Evolutionary conservation across 148 eudicot species (phyloP), one percentile per base, ranked within the genome.

Genomic region (Agrostemma githago): DNA sequence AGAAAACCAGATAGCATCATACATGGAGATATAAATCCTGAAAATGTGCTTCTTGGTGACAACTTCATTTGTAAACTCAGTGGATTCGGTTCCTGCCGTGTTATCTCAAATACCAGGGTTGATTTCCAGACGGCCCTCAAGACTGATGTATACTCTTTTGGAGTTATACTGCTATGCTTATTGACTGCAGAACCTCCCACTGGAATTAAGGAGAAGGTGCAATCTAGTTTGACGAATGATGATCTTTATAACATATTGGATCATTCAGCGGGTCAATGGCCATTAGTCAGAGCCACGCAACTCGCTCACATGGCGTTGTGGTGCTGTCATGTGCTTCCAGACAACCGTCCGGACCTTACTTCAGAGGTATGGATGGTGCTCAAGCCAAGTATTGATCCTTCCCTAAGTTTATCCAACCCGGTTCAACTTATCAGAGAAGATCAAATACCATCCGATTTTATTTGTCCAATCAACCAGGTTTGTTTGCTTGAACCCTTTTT

Each of bases 231-330:
- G 34, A 83, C 78, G 61, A 80, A 78, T 7, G 93, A 83, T 69
- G 79, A 78, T 66, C 78, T 94, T 51, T 76, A 80, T 15, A 62
- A 71, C 62, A 34, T 89, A 56, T 70, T 94, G 74, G 97, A 94
- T 74, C 74, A 82, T 4, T 85, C 92, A 20, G 97, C 96, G 72
- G 98, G 98, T 21, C 90, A 89, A 62, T 94, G 97, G 97, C 97
- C 97, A 19, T 89, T 87, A 82, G 86, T 89, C 43, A 90, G 84
- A 66, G 93, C 92, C 17, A 78, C 87, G 73, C 92, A 87, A 78
- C 78, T 94, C 82, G 92, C 91, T 75, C 79, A 68, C 48, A 53
- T 88, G 71, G 98, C 87, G 37, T 17, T 91, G 58, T 76, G 88
- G 72, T 94, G 97, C 72, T 85, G 89, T 72, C 89, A 89, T 54